Evolutionary conservation across 257 asterid species (phyloP), one percentile per base, ranked within the genome.

Genomic region (Rehmannia glutinosa): DNA sequence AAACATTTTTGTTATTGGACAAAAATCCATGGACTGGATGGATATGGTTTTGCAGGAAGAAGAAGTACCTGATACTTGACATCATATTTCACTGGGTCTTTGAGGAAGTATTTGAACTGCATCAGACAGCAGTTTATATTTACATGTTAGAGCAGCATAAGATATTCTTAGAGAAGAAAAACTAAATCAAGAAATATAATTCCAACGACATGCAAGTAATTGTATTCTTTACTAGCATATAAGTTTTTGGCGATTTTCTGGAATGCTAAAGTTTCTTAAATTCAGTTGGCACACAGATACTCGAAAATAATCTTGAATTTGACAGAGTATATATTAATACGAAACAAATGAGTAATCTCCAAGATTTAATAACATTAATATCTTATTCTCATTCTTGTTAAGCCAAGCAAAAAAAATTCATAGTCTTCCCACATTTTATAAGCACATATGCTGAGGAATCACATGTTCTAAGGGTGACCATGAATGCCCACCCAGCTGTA

Each of bases 61-160:
- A 6, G 30, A 56, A 5, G 58, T 79, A 86, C 99, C 99, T 93
- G 99, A 78, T 93, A 93, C 72, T 90, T 80, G 72, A 83, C 88
- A 51, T 80, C 88, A 54, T 83, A 80, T 71, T 77, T 83, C 75
- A 80, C 83, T 11, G 86, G 86, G 62, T 83, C 88, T 66, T 73
- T 75, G 70, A 83, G 80, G 77, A 83, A 80, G 83, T 83, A 83
- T 67, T 83, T 83, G 82, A 83, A 83, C 88, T 83, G 84, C 80
- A 70, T 41, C 8, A 38, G 19, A 64, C 8, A 38, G 66, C 10
- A 32, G 69, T 58, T 2, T 35, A 2, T 25, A 3, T 69, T 23
- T 35, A 59, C 58, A 11, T 6, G 59, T 64, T 60, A 69, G 77
- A 59, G 27, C 43, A 13, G 64, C 47, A 15, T 59, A 25, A 3